phyloP scores from a whole-genome alignment of 2,329 filamentous ascomycete genomes.

The Bipolaris zeicola region DNA sequence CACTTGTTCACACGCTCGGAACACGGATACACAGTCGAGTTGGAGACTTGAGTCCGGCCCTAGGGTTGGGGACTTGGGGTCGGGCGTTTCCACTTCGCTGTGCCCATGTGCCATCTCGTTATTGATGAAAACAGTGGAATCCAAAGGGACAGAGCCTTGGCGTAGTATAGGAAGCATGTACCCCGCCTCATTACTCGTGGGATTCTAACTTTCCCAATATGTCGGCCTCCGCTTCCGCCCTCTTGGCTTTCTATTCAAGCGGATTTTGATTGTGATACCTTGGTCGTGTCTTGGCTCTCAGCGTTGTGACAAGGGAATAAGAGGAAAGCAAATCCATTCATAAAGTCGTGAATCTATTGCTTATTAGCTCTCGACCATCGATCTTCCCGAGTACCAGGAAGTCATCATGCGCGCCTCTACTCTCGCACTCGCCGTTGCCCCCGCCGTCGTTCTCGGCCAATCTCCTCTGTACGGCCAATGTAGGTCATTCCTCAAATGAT shows the following conservation, averaged over 20 bases:
- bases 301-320: not conserved
- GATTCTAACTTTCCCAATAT: not conserved
- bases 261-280: not conserved
- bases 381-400: not conserved
- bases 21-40: not conserved
- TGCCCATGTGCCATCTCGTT: not conserved
- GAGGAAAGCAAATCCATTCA: not conserved
- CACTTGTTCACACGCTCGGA: not conserved
- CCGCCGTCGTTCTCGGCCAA: not conserved
- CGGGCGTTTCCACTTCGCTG: not conserved
- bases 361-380: not conserved
- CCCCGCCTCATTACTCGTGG: not conserved
- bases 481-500: constrained; percentile 27
- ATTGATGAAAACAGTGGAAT: not conserved
- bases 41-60: not conserved
- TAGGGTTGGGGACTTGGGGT: not conserved
- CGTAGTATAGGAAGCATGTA: not conserved
- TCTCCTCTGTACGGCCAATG: constrained; percentile 52
- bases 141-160: not conserved
- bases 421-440: not conserved
- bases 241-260: not conserved
- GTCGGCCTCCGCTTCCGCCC: not conserved
- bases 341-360: not conserved
- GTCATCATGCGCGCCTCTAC: not conserved
- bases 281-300: not conserved